A percentile compares a stretch with the other conserved stretches of the same genome.
phyloP scores from a whole-genome alignment of 108 stramenopile genomes.

The Cyclotella choctawhatcheeana region DNA sequence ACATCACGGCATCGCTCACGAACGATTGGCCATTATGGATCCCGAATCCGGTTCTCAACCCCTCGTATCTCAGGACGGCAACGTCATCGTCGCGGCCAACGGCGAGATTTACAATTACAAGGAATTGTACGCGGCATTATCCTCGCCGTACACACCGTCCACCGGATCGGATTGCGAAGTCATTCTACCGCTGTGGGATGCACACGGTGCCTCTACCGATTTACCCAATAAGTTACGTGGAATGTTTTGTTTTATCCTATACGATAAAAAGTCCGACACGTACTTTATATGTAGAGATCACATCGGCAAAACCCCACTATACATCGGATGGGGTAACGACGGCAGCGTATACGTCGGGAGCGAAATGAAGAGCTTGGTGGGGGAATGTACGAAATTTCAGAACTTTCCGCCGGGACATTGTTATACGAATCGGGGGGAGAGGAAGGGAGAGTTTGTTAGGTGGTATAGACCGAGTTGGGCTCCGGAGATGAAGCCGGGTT shows the following conservation, averaged over 20 bases:
- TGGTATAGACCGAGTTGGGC: conserved; percentile 97
- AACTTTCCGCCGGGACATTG: conserved; percentile 96
- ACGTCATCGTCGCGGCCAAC: conserved; percentile 94
- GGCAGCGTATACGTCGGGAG: conserved; percentile 91
- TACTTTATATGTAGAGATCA: conserved; percentile 95
- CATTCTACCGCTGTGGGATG: conserved; percentile 92
- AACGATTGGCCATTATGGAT: conserved; percentile 98
- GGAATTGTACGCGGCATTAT: conserved; percentile 82
- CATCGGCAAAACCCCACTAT: conserved; percentile 96
- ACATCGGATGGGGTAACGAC: conserved; percentile 96
- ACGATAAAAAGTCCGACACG: conserved; percentile 84
- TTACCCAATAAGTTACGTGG: conserved; percentile 83
- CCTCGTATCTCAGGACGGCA: conserved; percentile 78
- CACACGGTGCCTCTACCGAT: conserved; percentile 77
- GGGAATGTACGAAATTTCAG: conserved; percentile 86
- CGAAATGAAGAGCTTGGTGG: conserved; percentile 94
- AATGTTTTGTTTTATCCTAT: conserved; percentile 97
- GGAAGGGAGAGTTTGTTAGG: conserved; percentile 79
- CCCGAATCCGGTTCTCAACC: conserved; percentile 97
- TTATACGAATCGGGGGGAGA: conserved; percentile 84
- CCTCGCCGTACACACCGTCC: conserved; percentile 75
- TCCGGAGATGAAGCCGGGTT: conserved; percentile 86
- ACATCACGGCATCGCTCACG: conserved; percentile 94
- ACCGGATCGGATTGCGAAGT: conserved; percentile 97
- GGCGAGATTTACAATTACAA: conserved; percentile 99